Evolutionary conservation across 2,329 filamentous ascomycete genomes (phyloP), one percentile per base, ranked within the genome.

Genomic region (Microcera coccophila): DNA sequence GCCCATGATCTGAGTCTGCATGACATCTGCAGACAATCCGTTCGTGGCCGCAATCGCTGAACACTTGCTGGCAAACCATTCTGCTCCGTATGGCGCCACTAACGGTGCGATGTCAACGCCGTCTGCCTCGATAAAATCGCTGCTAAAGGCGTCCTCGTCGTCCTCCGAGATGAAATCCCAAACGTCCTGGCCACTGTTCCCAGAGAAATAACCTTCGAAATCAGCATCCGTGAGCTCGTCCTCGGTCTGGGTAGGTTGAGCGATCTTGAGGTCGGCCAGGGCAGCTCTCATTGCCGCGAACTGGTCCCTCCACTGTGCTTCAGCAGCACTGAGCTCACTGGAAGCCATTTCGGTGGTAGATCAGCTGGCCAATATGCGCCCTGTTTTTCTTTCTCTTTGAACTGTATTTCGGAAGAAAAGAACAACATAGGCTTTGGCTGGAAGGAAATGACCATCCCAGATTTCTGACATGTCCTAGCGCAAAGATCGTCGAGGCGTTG

Each of bases 81-180:
- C 67, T 10, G 74, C 70, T 39, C 79, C 78, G 59, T 83, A 83
- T 3, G 58, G 60, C 4, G 57, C 42, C 14, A 41, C 47, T 35
- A 55, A 53, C 24, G 54, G 41, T 16, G 63, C 44, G 38, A 58
- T 59, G 20, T 60, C 58, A 7, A 54, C 50, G 10, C 38, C 55
- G 10, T 55, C 69, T 37, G 45, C 67, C 19, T 78, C 76, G 36
- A 84, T 78, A 21, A 80, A 69, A 48, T 87, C 86, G 54, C 81
- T 84, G 57, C 79, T 84, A 61, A 78, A 70, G 7, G 78, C 73
- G 42, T 84, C 83, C 16, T 81, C 80, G 18, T 85, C 83, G 37
- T 77, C 76, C 38, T 90, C 85, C 45, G 84, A 89, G 59, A 95
- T 88, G 45, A 94, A 82, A 62, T 96, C 90, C 91, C 91, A 96